Base-by-base conservation (phyloP, 1,139 yeast genomes). In the Pneumocystis canis region DNA sequence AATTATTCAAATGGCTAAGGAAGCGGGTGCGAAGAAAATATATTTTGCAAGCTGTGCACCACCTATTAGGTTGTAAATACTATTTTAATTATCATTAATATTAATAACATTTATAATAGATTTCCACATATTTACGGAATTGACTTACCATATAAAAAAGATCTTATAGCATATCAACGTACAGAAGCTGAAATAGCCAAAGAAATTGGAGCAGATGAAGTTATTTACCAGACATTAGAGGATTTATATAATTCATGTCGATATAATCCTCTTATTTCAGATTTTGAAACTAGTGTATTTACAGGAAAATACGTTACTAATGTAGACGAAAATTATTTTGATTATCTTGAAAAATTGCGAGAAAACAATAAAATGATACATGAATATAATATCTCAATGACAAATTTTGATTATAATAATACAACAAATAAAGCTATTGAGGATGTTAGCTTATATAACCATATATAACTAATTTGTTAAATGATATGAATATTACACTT, bases 11-110 rank as follows among this genome's bases (percentile, higher is more conserved):
- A 92, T 92, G 98, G 98, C 98, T 16, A 83, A 87, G 70, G 98
- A 92, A 74, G 96, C 97, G 3, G 98, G 98, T 63, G 98, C 98
- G 57, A 84, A 82, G 66, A 84, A 84, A 69, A 98, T 92, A 20
- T 92, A 83, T 73, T 87, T 94, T 74, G 98, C 98, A 0, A 87
- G 96, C 28, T 94, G 97, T 73, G 96, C 98, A 32, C 98, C 98
- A 41, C 95, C 97, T 35, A 92, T 92, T 71, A 83, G 54, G 54
- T 47, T 47, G 25, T 47, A 25, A n/a, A 47, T n/a, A 47, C 16
- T n/a, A 14, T 47, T 14, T 47, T 20, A 47, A 47, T n/a, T 47
- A 28, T 25, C 25, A 47, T 25, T 25, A 25, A 9, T 25, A 5
- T 25, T 25, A 47, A 25, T 47, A 47, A 47, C 40, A 16, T 37